A percentile compares a stretch with the other conserved stretches of the same genome.
Conservation (phyloP, 305 asterid genomes). For the Euphrasia arctica region DNA sequence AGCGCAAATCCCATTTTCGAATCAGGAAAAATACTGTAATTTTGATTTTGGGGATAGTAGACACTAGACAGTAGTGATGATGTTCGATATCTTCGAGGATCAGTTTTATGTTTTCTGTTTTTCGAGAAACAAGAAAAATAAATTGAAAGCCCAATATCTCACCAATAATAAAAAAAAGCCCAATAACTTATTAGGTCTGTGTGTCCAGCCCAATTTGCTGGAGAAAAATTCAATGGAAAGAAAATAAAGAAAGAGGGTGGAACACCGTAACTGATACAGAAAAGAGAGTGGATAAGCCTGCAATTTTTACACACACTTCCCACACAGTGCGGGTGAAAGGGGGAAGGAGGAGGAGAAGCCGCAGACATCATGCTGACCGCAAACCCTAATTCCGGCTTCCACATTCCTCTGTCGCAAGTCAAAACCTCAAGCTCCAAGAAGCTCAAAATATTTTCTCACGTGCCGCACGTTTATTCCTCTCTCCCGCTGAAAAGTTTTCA, state of each 20-base stretch:
- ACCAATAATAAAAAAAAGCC: no score
- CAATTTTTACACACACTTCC: slow-evolving; percentile 31
- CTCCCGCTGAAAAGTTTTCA: slow-evolving; percentile 24
- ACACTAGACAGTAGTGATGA: no score
- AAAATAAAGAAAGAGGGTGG: neutral
- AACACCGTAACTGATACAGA: neutral
- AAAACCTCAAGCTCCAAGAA: slow-evolving; percentile 27
- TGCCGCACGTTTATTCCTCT: slow-evolving; percentile 24
- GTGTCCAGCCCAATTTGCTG: neutral
- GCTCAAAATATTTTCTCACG: slow-evolving; percentile 26
- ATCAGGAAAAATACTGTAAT: no score
- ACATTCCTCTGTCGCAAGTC: slow-evolving; percentile 31
- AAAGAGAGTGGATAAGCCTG: slow-evolving; percentile 36
- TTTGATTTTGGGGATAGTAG: no score
- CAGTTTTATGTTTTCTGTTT: no score
- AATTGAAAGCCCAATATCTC: no score
- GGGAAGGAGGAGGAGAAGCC: slow-evolving; percentile 15
- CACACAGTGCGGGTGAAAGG: slow-evolving; percentile 28
- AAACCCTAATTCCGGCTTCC: slow-evolving; percentile 36
- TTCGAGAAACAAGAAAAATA: no score
- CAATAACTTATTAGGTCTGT: no score
- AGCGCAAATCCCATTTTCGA: slow-evolving; percentile 37
- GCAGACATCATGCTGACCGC: slow-evolving; percentile 44
- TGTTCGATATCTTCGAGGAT: no score
- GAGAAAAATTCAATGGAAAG: neutral